Base-by-base conservation (phyloP, 2,329 filamentous ascomycete species). In the Falciphora oryzae region DNA sequence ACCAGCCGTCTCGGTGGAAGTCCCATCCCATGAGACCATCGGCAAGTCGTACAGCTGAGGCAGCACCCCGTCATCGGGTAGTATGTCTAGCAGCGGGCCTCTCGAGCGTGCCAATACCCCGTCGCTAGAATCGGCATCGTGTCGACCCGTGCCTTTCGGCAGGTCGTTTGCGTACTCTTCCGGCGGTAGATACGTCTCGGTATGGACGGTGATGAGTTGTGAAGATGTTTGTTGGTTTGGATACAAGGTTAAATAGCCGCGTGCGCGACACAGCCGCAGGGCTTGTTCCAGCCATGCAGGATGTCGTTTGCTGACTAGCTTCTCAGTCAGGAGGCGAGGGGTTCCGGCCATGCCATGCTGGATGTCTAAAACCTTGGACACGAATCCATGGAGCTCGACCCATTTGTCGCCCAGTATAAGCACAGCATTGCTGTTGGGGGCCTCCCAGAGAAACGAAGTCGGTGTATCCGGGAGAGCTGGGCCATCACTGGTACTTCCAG, bases 381-480 rank as follows among this genome's bases (percentile, higher is more conserved):
- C 83, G 70, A 96, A 95, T 14, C 87, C 84, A 73, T 97, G 93
- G 13, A 97, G 83, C 69, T 96, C 91, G 16, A 85, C 79, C 95
- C 95, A 99, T 72, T 89, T 93, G 61, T 92, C 86, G 58, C 93
- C 93, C 65, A 95, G 87, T 73, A 94, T 89, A 13, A 99, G 81
- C 14, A 88, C 85, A 0, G 94, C 93, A 68, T 95, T 90, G 71
- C 89, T 91, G 68, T 88, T 90, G 6, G 94, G 93, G 2, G 88
- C 86, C 75, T 97, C 90, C 89, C 93, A 97, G 11, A 96, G 79
- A 71, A 96, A 96, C 0, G 90, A 81, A 0, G 84, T 83, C 6
- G 77, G 62, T 6, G 74, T 70, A 32, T 75, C 70, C 13, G 71
- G 68, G 5, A 32, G n/a, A 13, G 64, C 25, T 16, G 38, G 28